Evolutionary conservation across 805 yeast genomes (phyloP), one percentile per base, ranked within the genome.

Genomic region (Candida morakotiae): DNA sequence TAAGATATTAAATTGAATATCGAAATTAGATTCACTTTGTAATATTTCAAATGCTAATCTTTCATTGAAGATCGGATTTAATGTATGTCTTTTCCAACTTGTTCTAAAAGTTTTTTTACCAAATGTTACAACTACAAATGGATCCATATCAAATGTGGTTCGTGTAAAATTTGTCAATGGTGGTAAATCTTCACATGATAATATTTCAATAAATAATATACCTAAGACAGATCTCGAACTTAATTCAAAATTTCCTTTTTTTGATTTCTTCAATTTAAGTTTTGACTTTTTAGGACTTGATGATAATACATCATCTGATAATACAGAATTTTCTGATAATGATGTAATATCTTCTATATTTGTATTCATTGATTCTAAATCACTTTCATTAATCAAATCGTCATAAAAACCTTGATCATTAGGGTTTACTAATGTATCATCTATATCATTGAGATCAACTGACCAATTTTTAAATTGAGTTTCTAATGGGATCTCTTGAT

Each of bases 131-230:
- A 91, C 87, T 2, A 91, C 91, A 62, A 91, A 93, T 2, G 98
- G 98, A 54, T 93, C 98, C 94, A 93, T 87, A 58, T 88, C 96
- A 53, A 84, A 91, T 1, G 89, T 81, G 16, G 87, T 77, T 8
- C 88, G 67, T 0, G 85, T 78, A 11, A 85, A 63, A 45, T 83
- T 81, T 28, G 73, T 72, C 37, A 81, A 69, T 0, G 94, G 86
- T 1, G 98, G 98, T 25, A 91, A 64, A 40, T 82, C 87, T 2
- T 76, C 63, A 8, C 91, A 87, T 1, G 83, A 75, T 3, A 77
- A 72, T 15, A 91, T 76, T 44, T 89, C 95, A 24, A 91, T 53
- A 48, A 83, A 86, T 3, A 85, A 58, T 6, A 89, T 83, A 2
- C 98, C 98, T 20, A 62, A 53, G 7, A 75, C 70, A 16, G 63